Conservation (phyloP, 148 eudicot species). For the Hydrangea macrophylla region DNA sequence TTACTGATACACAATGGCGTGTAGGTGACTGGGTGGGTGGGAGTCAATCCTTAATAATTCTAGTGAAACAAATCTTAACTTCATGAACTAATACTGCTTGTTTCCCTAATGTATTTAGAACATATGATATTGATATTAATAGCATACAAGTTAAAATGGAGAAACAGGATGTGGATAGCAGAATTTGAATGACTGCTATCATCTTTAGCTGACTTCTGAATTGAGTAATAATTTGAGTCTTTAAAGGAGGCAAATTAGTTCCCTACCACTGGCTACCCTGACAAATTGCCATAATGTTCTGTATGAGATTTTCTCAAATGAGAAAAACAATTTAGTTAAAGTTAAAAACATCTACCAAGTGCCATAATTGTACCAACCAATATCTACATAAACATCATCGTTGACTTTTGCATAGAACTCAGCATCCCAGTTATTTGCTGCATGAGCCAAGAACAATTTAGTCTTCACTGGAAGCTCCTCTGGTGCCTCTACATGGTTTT, state of each 20-base stretch:
- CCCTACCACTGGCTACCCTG: not conserved
- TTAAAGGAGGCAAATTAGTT: not conserved
- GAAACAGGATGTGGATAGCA: not conserved
- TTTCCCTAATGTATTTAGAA: not conserved
- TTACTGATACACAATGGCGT: not conserved
- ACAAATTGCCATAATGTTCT: not conserved
- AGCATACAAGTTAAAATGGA: not conserved
- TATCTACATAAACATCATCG: slow-evolving; percentile 73
- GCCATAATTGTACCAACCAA: slow-evolving; percentile 40
- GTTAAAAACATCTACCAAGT: not conserved
- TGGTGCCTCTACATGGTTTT: slow-evolving; percentile 68
- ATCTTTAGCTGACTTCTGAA: not conserved
- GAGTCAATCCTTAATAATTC: too few species aligned
- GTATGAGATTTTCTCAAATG: not conserved
- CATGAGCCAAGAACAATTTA: slow-evolving; percentile 74
- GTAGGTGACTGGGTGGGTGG: too few species aligned
- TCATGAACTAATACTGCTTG: not conserved
- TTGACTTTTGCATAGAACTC: slow-evolving; percentile 80
- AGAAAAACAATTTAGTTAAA: not conserved
- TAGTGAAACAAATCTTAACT: too few species aligned
- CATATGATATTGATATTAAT: not conserved
- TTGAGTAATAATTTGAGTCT: slow-evolving; percentile 15
- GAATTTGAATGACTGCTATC: too few species aligned
- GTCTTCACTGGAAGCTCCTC: slow-evolving; percentile 74
- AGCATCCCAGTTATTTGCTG: slow-evolving; percentile 75